phyloP scores from a whole-genome alignment of 129 eudicot genomes.

The Sambucus nigra region DNA sequence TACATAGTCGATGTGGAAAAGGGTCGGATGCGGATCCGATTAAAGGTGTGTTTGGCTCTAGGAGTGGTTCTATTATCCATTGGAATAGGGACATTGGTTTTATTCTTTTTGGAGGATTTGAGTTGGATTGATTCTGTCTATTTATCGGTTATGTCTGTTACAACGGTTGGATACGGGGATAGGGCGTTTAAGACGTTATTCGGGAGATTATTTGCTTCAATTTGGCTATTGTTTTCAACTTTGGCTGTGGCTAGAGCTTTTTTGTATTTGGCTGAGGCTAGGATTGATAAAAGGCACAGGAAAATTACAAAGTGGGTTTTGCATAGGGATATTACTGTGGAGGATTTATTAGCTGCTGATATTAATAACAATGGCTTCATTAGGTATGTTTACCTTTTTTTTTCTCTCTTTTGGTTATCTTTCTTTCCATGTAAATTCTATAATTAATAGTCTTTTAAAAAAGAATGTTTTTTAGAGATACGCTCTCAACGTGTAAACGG shows the following conservation, averaged over 20 bases:
- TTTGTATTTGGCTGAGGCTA: constrained; percentile 46
- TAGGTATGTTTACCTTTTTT: constrained; percentile 16
- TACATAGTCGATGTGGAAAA: constrained; percentile 38
- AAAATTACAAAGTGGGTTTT: constrained; percentile 42
- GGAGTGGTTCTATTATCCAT: constrained; percentile 36
- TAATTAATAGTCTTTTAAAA: not conserved
- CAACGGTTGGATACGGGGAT: constrained; percentile 66
- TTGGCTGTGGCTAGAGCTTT: constrained; percentile 49
- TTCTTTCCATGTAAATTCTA: not conserved
- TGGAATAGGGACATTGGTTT: constrained; percentile 34
- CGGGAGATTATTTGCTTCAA: constrained; percentile 41
- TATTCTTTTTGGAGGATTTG: constrained; percentile 27
- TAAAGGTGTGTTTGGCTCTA: constrained; percentile 42
- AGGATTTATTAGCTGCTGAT: constrained; percentile 45
- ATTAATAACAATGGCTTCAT: constrained; percentile 44
- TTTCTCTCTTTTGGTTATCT: not conserved
- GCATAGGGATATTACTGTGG: constrained; percentile 36
- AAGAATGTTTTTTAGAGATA: too few species aligned
- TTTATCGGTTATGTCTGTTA: constrained; percentile 40
- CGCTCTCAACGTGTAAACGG: too few species aligned
- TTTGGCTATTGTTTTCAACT: constrained; percentile 53
- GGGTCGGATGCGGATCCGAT: constrained; percentile 55
- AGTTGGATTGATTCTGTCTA: constrained; percentile 39
- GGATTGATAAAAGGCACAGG: constrained; percentile 47
- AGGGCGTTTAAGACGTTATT: constrained; percentile 33